Conservation (phyloP, 2,329 filamentous ascomycete species). For the Penicillium brevicompactum region DNA sequence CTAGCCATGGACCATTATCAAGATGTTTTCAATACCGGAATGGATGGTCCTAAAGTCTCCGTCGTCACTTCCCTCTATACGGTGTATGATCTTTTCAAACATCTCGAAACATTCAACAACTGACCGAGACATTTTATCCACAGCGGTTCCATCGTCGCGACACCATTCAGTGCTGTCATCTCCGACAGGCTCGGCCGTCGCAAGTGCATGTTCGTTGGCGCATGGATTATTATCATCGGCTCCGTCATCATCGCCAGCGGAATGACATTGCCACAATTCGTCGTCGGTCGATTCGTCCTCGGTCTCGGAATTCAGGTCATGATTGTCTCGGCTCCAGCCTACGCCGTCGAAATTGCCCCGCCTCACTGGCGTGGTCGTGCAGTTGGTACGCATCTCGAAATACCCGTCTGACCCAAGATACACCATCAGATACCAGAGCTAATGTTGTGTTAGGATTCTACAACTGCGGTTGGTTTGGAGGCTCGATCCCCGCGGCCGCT, state of each 20-base stretch:
- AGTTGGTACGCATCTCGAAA: conserved; percentile 32
- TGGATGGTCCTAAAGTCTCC: conserved; percentile 43
- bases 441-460: conserved; percentile 42
- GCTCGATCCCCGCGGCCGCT: conserved; percentile 53
- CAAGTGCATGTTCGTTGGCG: conserved; percentile 50
- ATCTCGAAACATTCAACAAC: neutral
- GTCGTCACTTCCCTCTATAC: conserved; percentile 51
- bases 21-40: conserved; percentile 43
- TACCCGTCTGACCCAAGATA: neutral
- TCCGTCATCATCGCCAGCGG: conserved; percentile 47
- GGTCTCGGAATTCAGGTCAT: conserved; percentile 52
- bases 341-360: conserved; percentile 52
- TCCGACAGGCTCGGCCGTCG: conserved; percentile 50
- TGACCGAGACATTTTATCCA: neutral
- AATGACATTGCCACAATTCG: conserved; percentile 41
- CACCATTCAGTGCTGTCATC: conserved; percentile 47
- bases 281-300: conserved; percentile 52
- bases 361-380: conserved; percentile 56
- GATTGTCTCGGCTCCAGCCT: conserved; percentile 53
- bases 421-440: too few relatives aligned
- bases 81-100: conserved; percentile 39
- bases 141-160: conserved; percentile 44
- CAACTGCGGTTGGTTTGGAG: conserved; percentile 58
- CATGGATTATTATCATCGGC: conserved; percentile 49
- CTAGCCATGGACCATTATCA: conserved; percentile 37